A percentile compares a stretch with the other conserved stretches of the same genome.
Conservation (phyloP, 169 alveolate species). For the Eimeria sp. region DNA sequence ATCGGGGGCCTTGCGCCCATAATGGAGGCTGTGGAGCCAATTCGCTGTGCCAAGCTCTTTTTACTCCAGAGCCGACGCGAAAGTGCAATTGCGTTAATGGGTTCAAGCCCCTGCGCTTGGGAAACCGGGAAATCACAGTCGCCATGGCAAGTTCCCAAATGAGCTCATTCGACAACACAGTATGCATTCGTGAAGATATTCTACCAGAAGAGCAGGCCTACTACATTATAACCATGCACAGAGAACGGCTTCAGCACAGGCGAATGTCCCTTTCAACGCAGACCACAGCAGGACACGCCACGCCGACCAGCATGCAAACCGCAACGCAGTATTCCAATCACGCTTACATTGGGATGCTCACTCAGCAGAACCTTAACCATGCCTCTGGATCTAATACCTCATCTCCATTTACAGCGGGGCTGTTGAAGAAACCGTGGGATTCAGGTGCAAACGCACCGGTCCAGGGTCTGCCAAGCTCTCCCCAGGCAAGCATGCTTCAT, state of each 20-base stretch:
- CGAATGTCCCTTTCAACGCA: slow-evolving; percentile 36
- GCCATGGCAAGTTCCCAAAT: slow-evolving; percentile 63
- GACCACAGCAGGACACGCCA: neutral
- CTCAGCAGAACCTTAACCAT: neutral
- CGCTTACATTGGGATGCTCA: neutral
- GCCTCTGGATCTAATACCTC: slow-evolving; percentile 1
- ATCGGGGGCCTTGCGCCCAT: slow-evolving; percentile 74
- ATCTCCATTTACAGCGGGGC: slow-evolving; percentile 2
- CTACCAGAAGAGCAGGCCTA: slow-evolving; percentile 68
- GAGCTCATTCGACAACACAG: slow-evolving; percentile 72
- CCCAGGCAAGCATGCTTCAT: slow-evolving; percentile 38
- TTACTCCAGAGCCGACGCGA: slow-evolving; percentile 48
- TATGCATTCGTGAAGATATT: slow-evolving; percentile 62
- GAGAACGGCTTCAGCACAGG: slow-evolving; percentile 58
- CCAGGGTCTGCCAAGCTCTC: neutral
- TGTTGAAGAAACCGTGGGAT: neutral
- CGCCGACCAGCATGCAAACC: neutral
- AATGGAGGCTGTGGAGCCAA: slow-evolving; percentile 81
- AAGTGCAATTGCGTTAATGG: slow-evolving; percentile 51
- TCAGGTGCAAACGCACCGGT: neutral
- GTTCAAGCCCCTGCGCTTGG: slow-evolving; percentile 69
- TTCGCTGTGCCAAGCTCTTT: slow-evolving; percentile 74
- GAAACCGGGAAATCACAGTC: slow-evolving; percentile 31
- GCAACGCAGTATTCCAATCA: neutral
- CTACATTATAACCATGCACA: slow-evolving; percentile 47